Base-by-base conservation (phyloP, 106 monocot species). In the Dendrobium chrysotoxum region DNA sequence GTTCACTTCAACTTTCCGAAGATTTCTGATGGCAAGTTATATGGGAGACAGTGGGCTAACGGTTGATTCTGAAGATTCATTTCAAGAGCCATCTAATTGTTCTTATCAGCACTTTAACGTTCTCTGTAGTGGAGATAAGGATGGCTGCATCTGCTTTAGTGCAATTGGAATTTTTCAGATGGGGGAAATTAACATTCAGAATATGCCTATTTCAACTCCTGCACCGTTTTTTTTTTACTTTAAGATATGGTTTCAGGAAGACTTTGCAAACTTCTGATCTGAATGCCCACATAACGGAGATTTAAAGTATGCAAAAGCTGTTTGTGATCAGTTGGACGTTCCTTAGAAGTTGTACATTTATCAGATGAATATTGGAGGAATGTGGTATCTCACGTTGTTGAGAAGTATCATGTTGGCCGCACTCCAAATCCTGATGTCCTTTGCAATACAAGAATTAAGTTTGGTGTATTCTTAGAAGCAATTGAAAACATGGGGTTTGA, bases 361-460 rank as follows among this genome's bases (percentile, higher is more conserved):
- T 88, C 94, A 46, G 94, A 94, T 85, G 94, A 98, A 76, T 98
- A 98, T 66, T 94, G 94, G 97, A 92, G 87, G 23, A 86, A 89
- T 88, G 97, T 98, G 90, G 94, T 98, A 35, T 94, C 94, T 78
- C 88, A 98, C 81, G 91, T 98, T 18, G 94, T 98, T 57, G 79
- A 76, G 54, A 94, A 98, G 81, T 98, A 98, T 82, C 92, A 88
- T 21, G 85, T 81, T 84, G 97, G 97, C 4, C 94, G 88, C 38
- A 98, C 97, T 67, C 97, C 94, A 73, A 94, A 98, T 89, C 97
- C 94, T 81, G 97, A 98, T 81, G 91, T 98, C 55, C 92, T 98
- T 83, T 98, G 97, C 85, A 98, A 98, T 84, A 92, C 97, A 76
- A 90, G 97, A 88, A 98, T 98, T 67, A 98, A 98, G 75, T 98